Base-by-base conservation (phyloP, 257 asterid genomes). In the Fraxinus anomala region DNA sequence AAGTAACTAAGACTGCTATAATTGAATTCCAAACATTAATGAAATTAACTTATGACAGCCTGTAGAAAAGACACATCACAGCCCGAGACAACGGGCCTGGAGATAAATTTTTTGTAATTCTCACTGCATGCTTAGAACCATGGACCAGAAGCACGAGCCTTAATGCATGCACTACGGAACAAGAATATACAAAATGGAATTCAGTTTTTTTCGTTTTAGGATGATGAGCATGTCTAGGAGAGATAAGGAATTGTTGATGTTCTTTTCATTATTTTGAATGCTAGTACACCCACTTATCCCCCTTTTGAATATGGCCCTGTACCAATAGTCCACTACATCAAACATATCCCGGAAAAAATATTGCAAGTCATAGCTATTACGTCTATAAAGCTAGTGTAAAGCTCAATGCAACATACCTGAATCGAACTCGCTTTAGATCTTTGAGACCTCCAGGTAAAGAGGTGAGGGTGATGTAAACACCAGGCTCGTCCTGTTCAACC, bases 401-500 rank as follows among this genome's bases (percentile, higher is more conserved):
- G 74, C 34, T 54, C 42, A 44, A 72, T n/a, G 79, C 59, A 76
- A 77, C 83, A 74, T 85, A 95, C 99, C 99, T 95, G 97, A 95
- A 95, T 83, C 99, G 97, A 80, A 95, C 99, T 75, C 99, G 94
- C 80, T 95, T 95, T 76, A 95, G 89, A 80, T 95, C 99, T 79
- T 91, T 95, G 80, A 85, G 87, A 61, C 99, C 99, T 63, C 96
- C 98, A 40, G 98, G 91, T 80, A 95, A 86, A 79, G 98, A 90
- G 79, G 98, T 90, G 70, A 92, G 99, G 30, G 99, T 92, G 36
- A 95, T 95, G 83, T 95, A 95, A 71, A 95, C 99, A 67, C 99
- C 99, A 72, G 96, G 94, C 80, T 93, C 99, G 75, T 95, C 99
- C 86, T 94, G 98, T 83, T 94, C 99, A 69, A 95, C 98, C 98